Percentiles rank a stretch among this genome's conserved stretches.
Evolutionary conservation across 2,329 filamentous ascomycete species (phyloP).

Genomic region (Exophiala lecanii-corni): DNA sequence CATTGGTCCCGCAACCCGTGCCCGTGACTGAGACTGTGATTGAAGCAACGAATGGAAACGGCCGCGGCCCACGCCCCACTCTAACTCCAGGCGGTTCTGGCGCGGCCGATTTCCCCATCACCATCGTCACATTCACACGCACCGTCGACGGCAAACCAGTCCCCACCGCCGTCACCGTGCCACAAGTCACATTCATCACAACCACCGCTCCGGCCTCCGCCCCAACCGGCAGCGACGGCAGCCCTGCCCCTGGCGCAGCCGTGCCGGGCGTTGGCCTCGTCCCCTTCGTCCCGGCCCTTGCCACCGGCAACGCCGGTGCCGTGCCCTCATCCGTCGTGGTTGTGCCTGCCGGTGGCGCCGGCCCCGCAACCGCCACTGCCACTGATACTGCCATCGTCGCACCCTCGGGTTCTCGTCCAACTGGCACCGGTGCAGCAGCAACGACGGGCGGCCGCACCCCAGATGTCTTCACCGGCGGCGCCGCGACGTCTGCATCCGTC

Average conservation of each 20-base stretch:
- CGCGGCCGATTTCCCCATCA: conserved; percentile 29
- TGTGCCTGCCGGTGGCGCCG: not conserved
- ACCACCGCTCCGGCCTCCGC: conserved; percentile 20
- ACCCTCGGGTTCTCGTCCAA: not conserved
- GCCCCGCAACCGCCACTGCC: conserved; percentile 1
- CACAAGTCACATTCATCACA: conserved; percentile 41
- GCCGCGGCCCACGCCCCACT: conserved; percentile 18
- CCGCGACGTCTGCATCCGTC: conserved; percentile 30
- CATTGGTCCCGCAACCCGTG: conserved; percentile 49
- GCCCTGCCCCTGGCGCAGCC: conserved; percentile 1
- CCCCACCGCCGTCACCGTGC: conserved; percentile 40
- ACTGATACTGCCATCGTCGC: not conserved
- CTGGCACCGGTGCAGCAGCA: conserved; percentile 26
- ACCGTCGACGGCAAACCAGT: conserved; percentile 25
- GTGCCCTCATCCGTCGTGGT: no score
- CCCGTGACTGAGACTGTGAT: conserved; percentile 34
- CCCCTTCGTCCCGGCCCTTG: conserved; percentile 9
- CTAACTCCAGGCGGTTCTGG: conserved; percentile 4
- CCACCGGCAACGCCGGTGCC: not conserved
- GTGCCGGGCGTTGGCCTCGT: conserved; percentile 16
- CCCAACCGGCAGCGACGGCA: not conserved
- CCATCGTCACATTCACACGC: conserved; percentile 39
- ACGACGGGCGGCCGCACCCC: conserved; percentile 20
- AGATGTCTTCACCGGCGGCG: conserved; percentile 31
- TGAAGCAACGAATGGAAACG: conserved; percentile 25